Evolutionary conservation across 1,284 basidiomycete genomes (phyloP).

Genomic region (Schizophyllum commune): DNA sequence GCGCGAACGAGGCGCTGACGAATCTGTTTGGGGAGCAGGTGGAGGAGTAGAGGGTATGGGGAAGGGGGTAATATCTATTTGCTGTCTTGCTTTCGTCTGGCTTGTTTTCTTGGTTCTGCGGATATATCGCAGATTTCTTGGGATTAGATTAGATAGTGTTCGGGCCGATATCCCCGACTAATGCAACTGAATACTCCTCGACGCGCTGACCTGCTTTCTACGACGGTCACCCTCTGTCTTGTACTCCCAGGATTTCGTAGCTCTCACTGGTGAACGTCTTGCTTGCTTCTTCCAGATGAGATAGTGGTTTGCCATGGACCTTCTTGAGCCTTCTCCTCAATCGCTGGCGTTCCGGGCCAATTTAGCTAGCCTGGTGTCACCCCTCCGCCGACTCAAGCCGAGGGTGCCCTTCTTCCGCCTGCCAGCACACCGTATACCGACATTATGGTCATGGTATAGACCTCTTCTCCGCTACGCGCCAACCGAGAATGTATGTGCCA

Average conservation of each 20-base stretch:
- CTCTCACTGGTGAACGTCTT: too few species aligned
- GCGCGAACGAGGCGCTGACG: conserved; percentile 68
- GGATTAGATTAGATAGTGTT: too few species aligned
- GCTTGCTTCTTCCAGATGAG: too few species aligned
- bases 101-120: too few species aligned
- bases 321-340: not conserved
- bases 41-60: not conserved
- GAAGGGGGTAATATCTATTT: too few species aligned
- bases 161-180: too few species aligned
- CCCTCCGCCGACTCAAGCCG: conserved; percentile 50
- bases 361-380: conserved; percentile 45
- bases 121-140: too few species aligned
- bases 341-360: conserved; percentile 46
- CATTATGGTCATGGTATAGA: conserved; percentile 61
- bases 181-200: too few species aligned
- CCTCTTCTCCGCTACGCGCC: conserved; percentile 53
- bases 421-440: conserved; percentile 67
- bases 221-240: too few species aligned
- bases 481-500: conserved; percentile 41
- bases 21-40: conserved; percentile 54
- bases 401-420: conserved; percentile 65
- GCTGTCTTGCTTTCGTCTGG: too few species aligned
- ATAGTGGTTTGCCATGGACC: not conserved
- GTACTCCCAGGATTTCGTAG: too few species aligned
- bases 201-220: too few species aligned